Evolutionary conservation across 805 yeast species (phyloP).

Genomic region (Metschnikowia orientalis): DNA sequence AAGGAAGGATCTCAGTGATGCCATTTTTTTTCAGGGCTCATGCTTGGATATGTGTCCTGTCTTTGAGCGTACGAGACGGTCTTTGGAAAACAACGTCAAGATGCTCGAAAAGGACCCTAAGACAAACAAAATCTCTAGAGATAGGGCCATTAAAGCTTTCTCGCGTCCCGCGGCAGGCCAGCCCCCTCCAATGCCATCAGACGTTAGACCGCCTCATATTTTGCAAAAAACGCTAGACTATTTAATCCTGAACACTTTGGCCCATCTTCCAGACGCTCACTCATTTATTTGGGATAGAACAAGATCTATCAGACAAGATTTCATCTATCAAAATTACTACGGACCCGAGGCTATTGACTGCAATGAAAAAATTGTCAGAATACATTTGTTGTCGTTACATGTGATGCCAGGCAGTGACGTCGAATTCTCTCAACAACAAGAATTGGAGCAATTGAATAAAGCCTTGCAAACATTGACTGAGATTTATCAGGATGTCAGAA

Average conservation of each 20-base stretch:
- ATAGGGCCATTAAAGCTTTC: constrained; percentile 80
- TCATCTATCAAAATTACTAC: constrained; percentile 87
- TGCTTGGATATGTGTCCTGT: constrained; percentile 94
- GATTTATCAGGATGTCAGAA: constrained; percentile 75
- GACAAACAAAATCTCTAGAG: constrained; percentile 49
- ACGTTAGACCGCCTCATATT: constrained; percentile 88
- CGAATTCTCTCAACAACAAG: constrained; percentile 92
- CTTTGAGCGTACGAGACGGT: constrained; percentile 84
- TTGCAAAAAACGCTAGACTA: constrained; percentile 65
- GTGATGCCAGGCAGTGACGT: constrained; percentile 68
- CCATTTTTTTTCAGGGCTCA: constrained; percentile 81
- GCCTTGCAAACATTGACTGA: constrained; percentile 85
- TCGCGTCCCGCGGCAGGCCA: constrained; percentile 98
- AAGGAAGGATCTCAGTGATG: constrained; percentile 79
- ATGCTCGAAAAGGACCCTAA: constrained; percentile 64
- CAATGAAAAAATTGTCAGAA: constrained; percentile 84
- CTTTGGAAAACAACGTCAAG: constrained; percentile 81
- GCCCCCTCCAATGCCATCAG: constrained; percentile 96
- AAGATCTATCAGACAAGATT: constrained; percentile 93
- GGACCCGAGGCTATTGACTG: constrained; percentile 95
- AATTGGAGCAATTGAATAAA: constrained; percentile 88
- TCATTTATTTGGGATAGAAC: constrained; percentile 96
- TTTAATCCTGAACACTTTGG: constrained; percentile 59
- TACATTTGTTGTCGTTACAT: constrained; percentile 78
- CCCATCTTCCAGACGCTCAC: constrained; percentile 75